phyloP scores from a whole-genome alignment of 75 land plant species.

The Adiantum capillusveneris region DNA sequence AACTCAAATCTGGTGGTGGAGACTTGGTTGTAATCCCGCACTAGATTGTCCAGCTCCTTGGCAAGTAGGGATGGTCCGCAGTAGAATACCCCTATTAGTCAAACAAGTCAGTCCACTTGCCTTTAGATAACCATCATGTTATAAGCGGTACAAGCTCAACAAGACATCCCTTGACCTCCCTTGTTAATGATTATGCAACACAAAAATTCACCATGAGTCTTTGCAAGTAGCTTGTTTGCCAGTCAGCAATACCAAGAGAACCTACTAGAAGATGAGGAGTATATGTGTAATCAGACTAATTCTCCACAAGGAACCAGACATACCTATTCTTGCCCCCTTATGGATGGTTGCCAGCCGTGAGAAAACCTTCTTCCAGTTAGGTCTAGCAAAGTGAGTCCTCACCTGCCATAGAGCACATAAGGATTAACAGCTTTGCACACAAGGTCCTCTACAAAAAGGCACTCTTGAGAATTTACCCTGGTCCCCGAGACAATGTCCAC shows the following conservation, averaged over 20 bases:
- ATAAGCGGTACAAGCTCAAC: too few relatives aligned
- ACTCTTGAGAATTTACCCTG: constrained; percentile 13
- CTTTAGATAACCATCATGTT: too few relatives aligned
- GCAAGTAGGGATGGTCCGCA: constrained; percentile 11
- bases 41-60: constrained; percentile 13
- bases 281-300: not conserved
- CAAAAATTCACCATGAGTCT: too few relatives aligned
- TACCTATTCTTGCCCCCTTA: not conserved
- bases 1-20: constrained; percentile 11
- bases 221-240: too few relatives aligned
- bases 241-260: too few relatives aligned
- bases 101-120: too few relatives aligned
- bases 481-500: constrained; percentile 35
- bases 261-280: too few relatives aligned
- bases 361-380: constrained; percentile 41
- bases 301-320: not conserved
- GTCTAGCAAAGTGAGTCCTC: constrained; percentile 59
- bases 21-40: constrained; percentile 8
- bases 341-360: constrained; percentile 1
- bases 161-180: too few relatives aligned
- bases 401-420: constrained; percentile 33
- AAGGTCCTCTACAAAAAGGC: too few relatives aligned
- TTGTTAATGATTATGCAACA: too few relatives aligned
- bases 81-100: constrained; percentile 15
- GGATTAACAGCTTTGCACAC: too few relatives aligned